Base-by-base conservation (phyloP, 2,329 filamentous ascomycete species). In the Phoma sp. region DNA sequence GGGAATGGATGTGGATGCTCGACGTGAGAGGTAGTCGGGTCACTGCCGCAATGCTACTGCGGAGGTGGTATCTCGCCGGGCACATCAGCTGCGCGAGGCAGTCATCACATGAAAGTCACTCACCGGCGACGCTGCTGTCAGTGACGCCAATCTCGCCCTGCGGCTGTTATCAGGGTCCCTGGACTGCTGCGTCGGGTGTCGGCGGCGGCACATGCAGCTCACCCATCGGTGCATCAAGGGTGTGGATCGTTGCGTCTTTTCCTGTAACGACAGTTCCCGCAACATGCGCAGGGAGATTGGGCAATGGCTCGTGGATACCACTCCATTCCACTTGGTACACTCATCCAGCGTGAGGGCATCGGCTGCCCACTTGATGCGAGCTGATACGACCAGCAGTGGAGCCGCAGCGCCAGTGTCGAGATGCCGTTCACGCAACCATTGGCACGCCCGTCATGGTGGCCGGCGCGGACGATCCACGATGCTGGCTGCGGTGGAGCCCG, bases 191-290 rank as follows among this genome's bases (percentile, higher is more conserved):
- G 48, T 56, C 54, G 45, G 52, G 55, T 43, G 51, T 35, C 37
- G 17, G 48, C 48, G 49, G 55, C 54, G 55, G 57, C 56, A 52
- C 55, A 63, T 60, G 60, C 53, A 51, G 35, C 40, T 40, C 45
- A 27, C 56, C 43, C 41, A 48, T 44, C 46, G 39, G 40, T 55
- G 58, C 57, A 60, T 52, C 33, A 44, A 47, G 40, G 46, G 33
- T 49, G 61, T 65, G 60, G 58, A 57, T 51, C 59, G 51, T 49
- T 64, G 63, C 58, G 63, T 43, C 54, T 58, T 65, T 64, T 60
- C 61, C 47, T 67, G 63, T 64, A 63, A 67, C 65, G 33, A 51
- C 57, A 49, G 60, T 48, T 56, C 54, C 61, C 36, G 51, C 56
- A 57, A 57, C 41, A 41, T 21, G 55, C 54, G 47, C 44, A 54